Conservation (phyloP, 2,329 filamentous ascomycete species). For the Chaetoscypha palmicola region DNA sequence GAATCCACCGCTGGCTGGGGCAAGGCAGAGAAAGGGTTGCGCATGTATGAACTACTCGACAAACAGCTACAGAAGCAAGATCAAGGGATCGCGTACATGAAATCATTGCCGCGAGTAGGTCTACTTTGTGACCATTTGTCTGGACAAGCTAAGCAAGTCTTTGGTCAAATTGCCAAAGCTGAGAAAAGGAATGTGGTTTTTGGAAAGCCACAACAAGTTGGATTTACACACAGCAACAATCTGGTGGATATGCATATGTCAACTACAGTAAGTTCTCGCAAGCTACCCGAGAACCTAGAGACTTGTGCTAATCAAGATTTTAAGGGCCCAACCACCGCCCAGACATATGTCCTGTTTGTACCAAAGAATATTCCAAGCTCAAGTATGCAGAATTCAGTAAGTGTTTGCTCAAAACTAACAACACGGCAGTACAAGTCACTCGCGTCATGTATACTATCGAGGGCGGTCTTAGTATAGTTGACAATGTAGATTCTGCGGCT, state of each 20-base stretch:
- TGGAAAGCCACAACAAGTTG: slow-evolving; percentile 39
- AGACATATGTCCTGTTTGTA: slow-evolving; percentile 22
- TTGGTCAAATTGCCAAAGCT: slow-evolving; percentile 61
- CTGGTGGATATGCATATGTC: slow-evolving; percentile 26
- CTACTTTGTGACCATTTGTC: slow-evolving; percentile 55
- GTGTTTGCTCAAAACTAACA: slow-evolving; percentile 1
- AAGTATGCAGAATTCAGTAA: slow-evolving; percentile 16
- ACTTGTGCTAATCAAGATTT: neutral
- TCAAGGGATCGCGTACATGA: slow-evolving; percentile 33
- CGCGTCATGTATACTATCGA: slow-evolving; percentile 24
- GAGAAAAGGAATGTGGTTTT: slow-evolving; percentile 63
- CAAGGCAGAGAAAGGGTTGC: slow-evolving; percentile 38
- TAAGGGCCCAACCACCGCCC: slow-evolving; percentile 17
- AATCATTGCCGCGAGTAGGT: slow-evolving; percentile 52
- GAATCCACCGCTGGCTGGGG: slow-evolving; percentile 43
- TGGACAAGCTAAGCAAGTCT: slow-evolving; percentile 52
- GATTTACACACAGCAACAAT: slow-evolving; percentile 11
- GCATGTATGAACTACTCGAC: slow-evolving; percentile 41
- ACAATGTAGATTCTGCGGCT: slow-evolving; percentile 14
- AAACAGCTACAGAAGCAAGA: slow-evolving; percentile 28
- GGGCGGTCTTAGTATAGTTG: slow-evolving; percentile 27
- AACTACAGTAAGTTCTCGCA: slow-evolving; percentile 20
- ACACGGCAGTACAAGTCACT: slow-evolving; percentile 25
- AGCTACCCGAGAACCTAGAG: neutral
- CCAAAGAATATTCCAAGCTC: slow-evolving; percentile 17